Evolutionary conservation across 345 rosid genomes (phyloP).

Genomic region (Citrus maxima): DNA sequence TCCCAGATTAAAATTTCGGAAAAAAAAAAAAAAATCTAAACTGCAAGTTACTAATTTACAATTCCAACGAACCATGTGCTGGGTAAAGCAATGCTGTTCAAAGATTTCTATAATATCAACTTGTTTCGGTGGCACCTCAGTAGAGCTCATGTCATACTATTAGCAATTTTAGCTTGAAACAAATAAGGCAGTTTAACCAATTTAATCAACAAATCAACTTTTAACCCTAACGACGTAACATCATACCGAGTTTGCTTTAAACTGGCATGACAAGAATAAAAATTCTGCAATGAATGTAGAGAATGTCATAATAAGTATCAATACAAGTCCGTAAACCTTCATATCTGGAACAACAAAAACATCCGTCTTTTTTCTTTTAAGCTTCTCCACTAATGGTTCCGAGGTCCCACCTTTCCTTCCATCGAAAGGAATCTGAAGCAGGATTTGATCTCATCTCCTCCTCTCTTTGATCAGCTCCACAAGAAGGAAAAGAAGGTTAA

Average conservation of each 20-base stretch:
- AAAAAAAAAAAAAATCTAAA: not conserved
- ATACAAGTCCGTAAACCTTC: not conserved
- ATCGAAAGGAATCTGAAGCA: no score
- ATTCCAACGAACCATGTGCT: not conserved
- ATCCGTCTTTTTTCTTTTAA: not conserved
- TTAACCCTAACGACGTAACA: not conserved
- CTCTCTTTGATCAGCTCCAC: no score
- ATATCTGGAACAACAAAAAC: not conserved
- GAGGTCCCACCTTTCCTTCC: no score
- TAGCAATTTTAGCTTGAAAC: not conserved
- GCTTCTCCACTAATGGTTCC: no score
- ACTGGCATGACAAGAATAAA: not conserved
- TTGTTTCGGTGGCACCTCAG: not conserved
- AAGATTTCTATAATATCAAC: not conserved
- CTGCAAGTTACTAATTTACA: not conserved
- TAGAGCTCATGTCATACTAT: not conserved
- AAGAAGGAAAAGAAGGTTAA: no score
- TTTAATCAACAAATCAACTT: not conserved
- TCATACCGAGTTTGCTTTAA: not conserved
- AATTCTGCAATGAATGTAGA: not conserved
- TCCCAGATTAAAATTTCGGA: no score
- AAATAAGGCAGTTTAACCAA: not conserved
- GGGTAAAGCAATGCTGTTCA: not conserved
- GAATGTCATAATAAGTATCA: not conserved
- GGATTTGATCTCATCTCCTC: no score